Conservation (phyloP, 2,329 filamentous ascomycete species). For the Aspergillus neoniger region DNA sequence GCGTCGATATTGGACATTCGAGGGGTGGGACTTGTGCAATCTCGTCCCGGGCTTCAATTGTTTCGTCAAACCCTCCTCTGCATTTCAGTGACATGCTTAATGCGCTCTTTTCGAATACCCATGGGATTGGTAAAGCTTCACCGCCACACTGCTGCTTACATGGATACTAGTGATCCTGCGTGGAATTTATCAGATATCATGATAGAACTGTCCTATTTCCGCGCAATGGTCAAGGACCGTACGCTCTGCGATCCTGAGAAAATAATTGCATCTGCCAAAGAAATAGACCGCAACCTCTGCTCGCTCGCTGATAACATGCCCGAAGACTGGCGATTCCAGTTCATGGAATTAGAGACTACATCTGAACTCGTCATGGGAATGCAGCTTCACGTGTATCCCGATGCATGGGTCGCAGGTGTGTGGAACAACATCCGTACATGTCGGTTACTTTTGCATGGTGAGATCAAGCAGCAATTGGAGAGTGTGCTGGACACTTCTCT, state of each 20-base stretch:
- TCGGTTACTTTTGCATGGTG: conserved; percentile 15
- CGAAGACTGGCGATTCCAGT: background rate
- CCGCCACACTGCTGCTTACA: background rate
- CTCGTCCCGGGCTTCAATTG: conserved; percentile 15
- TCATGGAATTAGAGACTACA: background rate
- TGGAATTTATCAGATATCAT: conserved; percentile 4
- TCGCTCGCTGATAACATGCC: background rate
- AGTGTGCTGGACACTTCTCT: no score
- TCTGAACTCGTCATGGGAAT: background rate
- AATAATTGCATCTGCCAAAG: background rate
- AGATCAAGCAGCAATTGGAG: conserved; percentile 10
- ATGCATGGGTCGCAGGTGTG: conserved; percentile 17
- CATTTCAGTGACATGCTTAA: conserved; percentile 12
- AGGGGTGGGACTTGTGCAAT: conserved; percentile 3
- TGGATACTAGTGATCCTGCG: background rate
- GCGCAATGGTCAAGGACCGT: background rate
- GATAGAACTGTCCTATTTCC: conserved; percentile 3
- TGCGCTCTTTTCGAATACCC: conserved; percentile 11
- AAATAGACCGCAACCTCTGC: conserved; percentile 2
- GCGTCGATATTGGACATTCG: conserved; percentile 12
- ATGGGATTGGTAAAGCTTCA: conserved; percentile 8
- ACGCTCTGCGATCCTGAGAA: background rate
- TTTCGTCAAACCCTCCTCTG: conserved; percentile 20
- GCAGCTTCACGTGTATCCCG: conserved; percentile 14
- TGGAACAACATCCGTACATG: conserved; percentile 20